These are phyloP conservation scores for Trichosporon ovoides DNA, from an alignment of 1,284 basidiomycete species.

Conservation along the genomic window DNA sequence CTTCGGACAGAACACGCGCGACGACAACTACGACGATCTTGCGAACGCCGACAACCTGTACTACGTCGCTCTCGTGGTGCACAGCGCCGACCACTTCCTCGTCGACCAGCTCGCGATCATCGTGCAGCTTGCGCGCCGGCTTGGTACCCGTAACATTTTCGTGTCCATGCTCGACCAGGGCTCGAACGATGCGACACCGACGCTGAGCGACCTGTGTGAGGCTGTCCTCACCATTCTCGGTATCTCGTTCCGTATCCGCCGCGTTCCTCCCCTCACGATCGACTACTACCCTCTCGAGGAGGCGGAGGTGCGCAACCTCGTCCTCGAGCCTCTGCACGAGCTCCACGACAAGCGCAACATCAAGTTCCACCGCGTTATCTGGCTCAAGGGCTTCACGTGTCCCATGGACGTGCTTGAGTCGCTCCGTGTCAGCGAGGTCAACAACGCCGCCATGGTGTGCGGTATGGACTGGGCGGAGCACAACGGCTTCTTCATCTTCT, in stretches of 20 bases:
- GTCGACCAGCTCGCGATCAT: conserved; percentile 94
- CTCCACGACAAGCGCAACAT: conserved; percentile 68
- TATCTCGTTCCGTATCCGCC: conserved; percentile 80
- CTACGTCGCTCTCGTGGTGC: conserved; percentile 85
- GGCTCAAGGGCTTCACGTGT: conserved; percentile 95
- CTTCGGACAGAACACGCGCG: conserved; percentile 77
- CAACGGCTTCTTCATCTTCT: conserved; percentile 93
- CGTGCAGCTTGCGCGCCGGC: conserved; percentile 80
- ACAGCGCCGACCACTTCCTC: conserved; percentile 94
- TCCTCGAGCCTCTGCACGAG: conserved; percentile 81
- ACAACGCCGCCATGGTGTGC: conserved; percentile 91
- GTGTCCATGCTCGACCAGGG: conserved; percentile 95
- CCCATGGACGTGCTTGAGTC: conserved; percentile 93
- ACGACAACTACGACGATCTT: conserved; percentile 81
- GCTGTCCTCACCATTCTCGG: conserved; percentile 83
- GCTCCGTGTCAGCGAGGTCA: conserved; percentile 76
- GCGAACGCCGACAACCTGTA: conserved; percentile 75
- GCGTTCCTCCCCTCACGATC: conserved; percentile 79
- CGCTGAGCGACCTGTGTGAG: conserved; percentile 84
- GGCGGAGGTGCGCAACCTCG: conserved; percentile 83
- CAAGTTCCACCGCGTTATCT: conserved; percentile 80
- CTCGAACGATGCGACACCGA: conserved; percentile 85
- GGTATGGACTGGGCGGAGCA: conserved; percentile 99
- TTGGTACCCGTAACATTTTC: conserved; percentile 81
- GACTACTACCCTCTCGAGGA: conserved; percentile 94